A percentile compares a stretch with the other conserved stretches of the same genome.
Evolutionary conservation across 1,284 basidiomycete species (phyloP).

Genomic region (Singerocomus inundabilis): DNA sequence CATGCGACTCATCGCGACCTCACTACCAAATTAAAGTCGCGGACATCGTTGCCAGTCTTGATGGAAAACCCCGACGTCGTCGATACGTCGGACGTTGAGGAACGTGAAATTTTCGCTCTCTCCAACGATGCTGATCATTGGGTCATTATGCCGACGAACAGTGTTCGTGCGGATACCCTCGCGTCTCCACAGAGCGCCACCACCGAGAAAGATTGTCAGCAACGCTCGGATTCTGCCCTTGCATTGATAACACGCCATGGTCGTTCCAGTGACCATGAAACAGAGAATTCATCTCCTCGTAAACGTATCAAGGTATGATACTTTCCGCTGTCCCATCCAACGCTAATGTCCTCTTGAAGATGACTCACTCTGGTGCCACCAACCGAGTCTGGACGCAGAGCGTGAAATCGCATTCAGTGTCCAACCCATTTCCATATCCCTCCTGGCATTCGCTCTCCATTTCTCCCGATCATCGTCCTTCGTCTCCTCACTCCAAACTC

Average conservation of each 20-base stretch:
- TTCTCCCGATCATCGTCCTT: conserved; percentile 7
- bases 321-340: not conserved
- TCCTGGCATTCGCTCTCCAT: conserved; percentile 9
- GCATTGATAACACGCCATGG: not conserved
- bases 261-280: conserved; percentile 10
- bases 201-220: not conserved
- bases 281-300: conserved; percentile 22
- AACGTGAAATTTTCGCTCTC: conserved; percentile 42
- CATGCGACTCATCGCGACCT: not conserved
- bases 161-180: not conserved
- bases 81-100: conserved; percentile 62
- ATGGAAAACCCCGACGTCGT: conserved; percentile 45
- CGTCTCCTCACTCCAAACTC: conserved; percentile 7
- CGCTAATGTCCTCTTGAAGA: conserved; percentile 22
- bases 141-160: not conserved
- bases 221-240: not conserved
- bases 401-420: not conserved
- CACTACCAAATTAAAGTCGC: too few species aligned
- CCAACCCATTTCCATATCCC: not conserved
- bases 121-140: conserved; percentile 3
- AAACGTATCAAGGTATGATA: conserved; percentile 32
- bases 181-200: conserved; percentile 1
- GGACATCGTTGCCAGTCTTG: not conserved
- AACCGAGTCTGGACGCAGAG: not conserved
- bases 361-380: conserved; percentile 10